phyloP scores from a whole-genome alignment of 2,329 filamentous ascomycete genomes.

The Aureobasidium namibiae region DNA sequence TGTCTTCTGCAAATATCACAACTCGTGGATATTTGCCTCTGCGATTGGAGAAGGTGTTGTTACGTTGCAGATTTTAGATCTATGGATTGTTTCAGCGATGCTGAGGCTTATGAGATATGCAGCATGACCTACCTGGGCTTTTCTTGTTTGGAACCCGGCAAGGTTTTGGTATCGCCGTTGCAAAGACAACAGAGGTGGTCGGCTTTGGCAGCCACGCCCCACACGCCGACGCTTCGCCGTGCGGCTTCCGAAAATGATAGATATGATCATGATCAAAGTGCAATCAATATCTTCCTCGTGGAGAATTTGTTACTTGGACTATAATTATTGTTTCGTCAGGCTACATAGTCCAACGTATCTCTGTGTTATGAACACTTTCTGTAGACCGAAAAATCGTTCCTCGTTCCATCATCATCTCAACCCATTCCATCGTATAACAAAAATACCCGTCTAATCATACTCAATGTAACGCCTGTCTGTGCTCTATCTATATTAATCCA shows the following conservation, averaged over 20 bases:
- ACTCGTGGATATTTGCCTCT: too few relatives aligned
- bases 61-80: too few relatives aligned
- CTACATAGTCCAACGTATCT: slow-evolving; percentile 3
- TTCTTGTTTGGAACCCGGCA: neutral
- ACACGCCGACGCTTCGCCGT: neutral
- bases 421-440: neutral
- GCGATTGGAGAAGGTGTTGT: too few relatives aligned
- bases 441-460: neutral
- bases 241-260: neutral
- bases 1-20: too few relatives aligned
- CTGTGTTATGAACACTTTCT: neutral
- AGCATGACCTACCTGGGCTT: neutral
- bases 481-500: neutral
- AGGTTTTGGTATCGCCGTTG: neutral
- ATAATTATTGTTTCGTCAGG: neutral
- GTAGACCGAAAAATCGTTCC: neutral
- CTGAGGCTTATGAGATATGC: neutral
- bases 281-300: too few relatives aligned
- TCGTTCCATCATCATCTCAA: neutral
- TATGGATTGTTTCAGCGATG: neutral
- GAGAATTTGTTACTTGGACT: too few relatives aligned
- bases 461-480: neutral
- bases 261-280: slow-evolving; percentile 4
- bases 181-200: neutral
- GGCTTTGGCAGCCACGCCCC: neutral